phyloP scores from a whole-genome alignment of 2,329 filamentous ascomycete genomes.

The Calonectria fujianensis region DNA sequence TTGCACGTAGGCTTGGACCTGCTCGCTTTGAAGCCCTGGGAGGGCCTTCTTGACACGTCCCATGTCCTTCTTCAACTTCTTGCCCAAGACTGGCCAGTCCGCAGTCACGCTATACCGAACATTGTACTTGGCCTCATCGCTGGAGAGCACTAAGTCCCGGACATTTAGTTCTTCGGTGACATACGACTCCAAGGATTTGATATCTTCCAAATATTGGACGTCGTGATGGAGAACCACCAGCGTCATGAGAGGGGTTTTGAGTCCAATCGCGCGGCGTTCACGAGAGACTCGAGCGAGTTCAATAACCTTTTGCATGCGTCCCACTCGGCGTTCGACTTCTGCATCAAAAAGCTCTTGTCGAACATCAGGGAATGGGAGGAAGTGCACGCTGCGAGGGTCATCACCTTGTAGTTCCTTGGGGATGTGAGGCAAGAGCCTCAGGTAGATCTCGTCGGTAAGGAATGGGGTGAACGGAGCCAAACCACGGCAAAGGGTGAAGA shows the following conservation, averaged over 20 bases:
- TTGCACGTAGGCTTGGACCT: constrained; percentile 86
- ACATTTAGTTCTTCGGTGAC: constrained; percentile 95
- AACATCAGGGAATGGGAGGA: constrained; percentile 92
- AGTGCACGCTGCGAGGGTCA: constrained; percentile 92
- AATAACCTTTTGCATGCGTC: constrained; percentile 96
- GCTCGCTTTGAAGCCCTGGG: constrained; percentile 83
- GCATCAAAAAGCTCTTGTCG: constrained; percentile 91
- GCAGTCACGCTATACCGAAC: constrained; percentile 93
- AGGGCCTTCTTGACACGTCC: constrained; percentile 93
- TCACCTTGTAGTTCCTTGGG: constrained; percentile 80
- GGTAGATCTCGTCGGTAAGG: constrained; percentile 95
- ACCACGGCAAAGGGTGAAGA: constrained; percentile 90
- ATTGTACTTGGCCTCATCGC: constrained; percentile 92
- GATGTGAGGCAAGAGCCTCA: constrained; percentile 87
- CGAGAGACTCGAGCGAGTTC: constrained; percentile 90
- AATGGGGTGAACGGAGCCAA: constrained; percentile 97
- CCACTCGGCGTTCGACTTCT: constrained; percentile 89
- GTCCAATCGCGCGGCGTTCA: constrained; percentile 87
- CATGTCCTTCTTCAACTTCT: constrained; percentile 98
- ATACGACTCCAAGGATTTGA: constrained; percentile 90
- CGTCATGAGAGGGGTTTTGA: constrained; percentile 94
- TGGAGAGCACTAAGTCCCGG: constrained; percentile 87
- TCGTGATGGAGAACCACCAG: constrained; percentile 92
- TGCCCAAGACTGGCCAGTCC: constrained; percentile 95
- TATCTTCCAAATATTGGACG: constrained; percentile 87